Evolutionary conservation across 1,139 yeast species (phyloP).

Genomic region (Oligophagozyma castellii): DNA sequence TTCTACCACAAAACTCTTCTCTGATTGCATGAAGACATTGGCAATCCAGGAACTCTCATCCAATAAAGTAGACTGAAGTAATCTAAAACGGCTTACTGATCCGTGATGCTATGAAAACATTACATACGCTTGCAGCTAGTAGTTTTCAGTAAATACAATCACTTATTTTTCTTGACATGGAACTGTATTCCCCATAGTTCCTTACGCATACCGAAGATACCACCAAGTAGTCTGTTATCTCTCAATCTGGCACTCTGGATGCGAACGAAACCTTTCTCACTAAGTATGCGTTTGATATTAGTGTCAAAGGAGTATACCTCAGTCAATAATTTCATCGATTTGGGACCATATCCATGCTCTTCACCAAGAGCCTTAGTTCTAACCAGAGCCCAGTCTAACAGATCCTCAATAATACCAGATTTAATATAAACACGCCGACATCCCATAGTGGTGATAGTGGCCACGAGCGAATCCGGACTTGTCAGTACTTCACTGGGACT

Average conservation of each 20-base stretch:
- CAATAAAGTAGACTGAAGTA: too few relatives aligned
- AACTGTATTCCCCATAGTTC: constrained; percentile 38
- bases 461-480: constrained; percentile 29
- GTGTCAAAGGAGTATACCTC: constrained; percentile 41
- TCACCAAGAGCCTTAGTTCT: constrained; percentile 32
- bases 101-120: too few relatives aligned
- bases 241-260: constrained; percentile 20
- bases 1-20: too few relatives aligned
- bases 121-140: too few relatives aligned
- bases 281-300: constrained; percentile 27
- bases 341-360: constrained; percentile 13
- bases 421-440: constrained; percentile 51
- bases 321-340: constrained; percentile 28
- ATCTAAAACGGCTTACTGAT: too few relatives aligned
- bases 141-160: constrained; percentile 1
- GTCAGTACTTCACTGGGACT: constrained; percentile 23
- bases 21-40: too few relatives aligned
- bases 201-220: constrained; percentile 32
- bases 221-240: constrained; percentile 23
- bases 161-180: constrained; percentile 12
- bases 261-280: constrained; percentile 24
- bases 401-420: constrained; percentile 48
- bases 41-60: too few relatives aligned
- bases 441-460: constrained; percentile 43
- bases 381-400: constrained; percentile 44